Percentiles rank a stretch among this genome's conserved stretches.
Conservation (phyloP, 208 protist species). For the Trypanosoma caninum region DNA sequence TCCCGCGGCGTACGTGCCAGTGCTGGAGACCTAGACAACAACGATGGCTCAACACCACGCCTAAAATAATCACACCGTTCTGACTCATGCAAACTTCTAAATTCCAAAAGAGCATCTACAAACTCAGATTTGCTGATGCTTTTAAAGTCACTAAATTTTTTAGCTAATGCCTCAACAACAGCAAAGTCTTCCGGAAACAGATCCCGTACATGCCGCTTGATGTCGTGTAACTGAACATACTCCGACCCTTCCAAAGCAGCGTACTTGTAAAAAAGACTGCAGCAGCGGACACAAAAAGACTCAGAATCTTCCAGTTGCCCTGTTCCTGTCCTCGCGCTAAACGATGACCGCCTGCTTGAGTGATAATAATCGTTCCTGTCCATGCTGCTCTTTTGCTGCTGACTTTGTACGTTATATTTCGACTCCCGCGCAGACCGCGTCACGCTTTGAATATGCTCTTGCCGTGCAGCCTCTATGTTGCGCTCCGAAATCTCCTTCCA, state of each 20-base stretch:
- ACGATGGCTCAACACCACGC: background rate
- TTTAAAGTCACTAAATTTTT: conserved; percentile 8
- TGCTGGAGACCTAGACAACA: background rate
- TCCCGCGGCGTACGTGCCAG: background rate
- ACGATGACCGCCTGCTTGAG: background rate
- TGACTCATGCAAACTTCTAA: conserved; percentile 42
- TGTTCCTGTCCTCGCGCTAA: background rate
- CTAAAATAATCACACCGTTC: conserved; percentile 46
- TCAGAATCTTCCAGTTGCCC: conserved; percentile 21
- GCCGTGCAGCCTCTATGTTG: conserved; percentile 27
- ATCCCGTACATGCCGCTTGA: conserved; percentile 42
- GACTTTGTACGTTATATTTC: too few species aligned
- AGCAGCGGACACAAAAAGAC: conserved; percentile 51
- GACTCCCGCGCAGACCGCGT: background rate
- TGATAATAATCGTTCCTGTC: background rate
- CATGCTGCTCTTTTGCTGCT: background rate
- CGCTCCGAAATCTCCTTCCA: conserved; percentile 45
- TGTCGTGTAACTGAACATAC: conserved; percentile 36
- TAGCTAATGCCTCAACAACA: conserved; percentile 44
- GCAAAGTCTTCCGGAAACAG: conserved; percentile 59
- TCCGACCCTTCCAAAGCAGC: conserved; percentile 25
- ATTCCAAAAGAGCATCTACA: conserved; percentile 47
- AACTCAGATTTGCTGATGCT: conserved; percentile 46
- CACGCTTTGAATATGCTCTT: conserved; percentile 21
- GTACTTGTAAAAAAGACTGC: conserved; percentile 86